Evolutionary conservation across 2,329 filamentous ascomycete species (phyloP).

Genomic region (Aciculosporium take): DNA sequence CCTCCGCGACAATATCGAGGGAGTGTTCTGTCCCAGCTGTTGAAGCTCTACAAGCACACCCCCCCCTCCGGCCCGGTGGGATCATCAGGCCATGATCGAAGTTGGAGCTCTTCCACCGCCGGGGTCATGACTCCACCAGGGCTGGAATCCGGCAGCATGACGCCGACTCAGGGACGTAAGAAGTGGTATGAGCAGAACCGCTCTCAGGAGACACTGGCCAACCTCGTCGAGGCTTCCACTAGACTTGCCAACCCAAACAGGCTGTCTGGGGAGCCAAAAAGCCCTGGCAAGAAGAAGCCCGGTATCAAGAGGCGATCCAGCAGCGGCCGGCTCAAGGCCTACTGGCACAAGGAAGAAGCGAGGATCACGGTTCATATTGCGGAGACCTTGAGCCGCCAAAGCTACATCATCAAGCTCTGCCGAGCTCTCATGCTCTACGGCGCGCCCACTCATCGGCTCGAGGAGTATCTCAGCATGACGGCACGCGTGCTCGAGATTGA

Average conservation of each 20-base stretch:
- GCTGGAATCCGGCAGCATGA: slow-evolving; percentile 23
- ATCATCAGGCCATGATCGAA: slow-evolving; percentile 10
- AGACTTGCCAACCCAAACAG: slow-evolving; percentile 10
- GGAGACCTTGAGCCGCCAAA: slow-evolving; percentile 60
- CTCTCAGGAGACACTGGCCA: slow-evolving; percentile 32
- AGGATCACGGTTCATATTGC: slow-evolving; percentile 40
- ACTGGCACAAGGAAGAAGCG: slow-evolving; percentile 29
- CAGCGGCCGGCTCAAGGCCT: slow-evolving; percentile 21
- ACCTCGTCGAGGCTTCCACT: slow-evolving; percentile 32
- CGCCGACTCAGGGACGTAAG: slow-evolving; percentile 25
- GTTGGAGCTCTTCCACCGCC: slow-evolving; percentile 15
- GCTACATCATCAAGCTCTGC: slow-evolving; percentile 73
- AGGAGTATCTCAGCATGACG: slow-evolving; percentile 80
- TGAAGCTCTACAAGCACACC: slow-evolving; percentile 30
- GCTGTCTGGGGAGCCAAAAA: slow-evolving; percentile 9
- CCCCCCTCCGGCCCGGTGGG: slow-evolving; percentile 12
- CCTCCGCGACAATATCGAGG: slow-evolving; percentile 28
- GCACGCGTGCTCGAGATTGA: slow-evolving; percentile 74
- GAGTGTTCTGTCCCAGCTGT: slow-evolving; percentile 30
- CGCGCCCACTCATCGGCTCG: slow-evolving; percentile 76
- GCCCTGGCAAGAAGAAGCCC: slow-evolving; percentile 18
- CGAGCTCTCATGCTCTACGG: slow-evolving; percentile 76
- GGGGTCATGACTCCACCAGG: slow-evolving; percentile 18
- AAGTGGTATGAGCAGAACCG: slow-evolving; percentile 36
- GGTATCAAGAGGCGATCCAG: slow-evolving; percentile 24